Conservation (phyloP, 1,284 basidiomycete species). For the Puccinia hordei region DNA sequence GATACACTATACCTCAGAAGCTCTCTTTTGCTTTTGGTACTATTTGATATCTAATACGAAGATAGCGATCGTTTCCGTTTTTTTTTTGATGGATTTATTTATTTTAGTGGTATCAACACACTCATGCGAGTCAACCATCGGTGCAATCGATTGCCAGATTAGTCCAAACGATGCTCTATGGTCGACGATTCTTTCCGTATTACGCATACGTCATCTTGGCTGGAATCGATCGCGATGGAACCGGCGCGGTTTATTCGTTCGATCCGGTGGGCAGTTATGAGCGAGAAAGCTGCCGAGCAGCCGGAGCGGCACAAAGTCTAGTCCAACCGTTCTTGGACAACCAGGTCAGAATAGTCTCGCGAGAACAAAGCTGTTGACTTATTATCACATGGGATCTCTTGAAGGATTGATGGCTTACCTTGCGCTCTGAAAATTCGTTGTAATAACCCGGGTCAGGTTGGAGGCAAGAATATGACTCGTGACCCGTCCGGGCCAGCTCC, state of each 20-base stretch:
- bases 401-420: slow-evolving; percentile 23
- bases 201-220: slow-evolving; percentile 94
- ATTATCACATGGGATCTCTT: slow-evolving; percentile 55
- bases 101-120: slow-evolving; percentile 85
- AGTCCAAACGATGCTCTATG: slow-evolving; percentile 94
- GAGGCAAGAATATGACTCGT: slow-evolving; percentile 80
- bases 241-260: slow-evolving; percentile 93
- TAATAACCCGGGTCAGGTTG: slow-evolving; percentile 68
- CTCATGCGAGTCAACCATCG: slow-evolving; percentile 89
- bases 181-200: slow-evolving; percentile 90
- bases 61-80: not conserved
- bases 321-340: slow-evolving; percentile 96
- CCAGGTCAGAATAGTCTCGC: slow-evolving; percentile 66
- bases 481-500: slow-evolving; percentile 56
- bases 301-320: slow-evolving; percentile 83
- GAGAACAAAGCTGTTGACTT: slow-evolving; percentile 51
- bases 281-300: slow-evolving; percentile 87
- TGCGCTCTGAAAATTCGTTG: not conserved
- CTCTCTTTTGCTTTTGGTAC: not conserved
- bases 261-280: slow-evolving; percentile 95
- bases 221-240: slow-evolving; percentile 88
- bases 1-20: not conserved
- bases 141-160: slow-evolving; percentile 86
- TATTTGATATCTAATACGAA: no score
- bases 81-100: not conserved